Evolutionary conservation across 2,329 filamentous ascomycete genomes (phyloP).

Genomic region (Xylariaceae sp.): DNA sequence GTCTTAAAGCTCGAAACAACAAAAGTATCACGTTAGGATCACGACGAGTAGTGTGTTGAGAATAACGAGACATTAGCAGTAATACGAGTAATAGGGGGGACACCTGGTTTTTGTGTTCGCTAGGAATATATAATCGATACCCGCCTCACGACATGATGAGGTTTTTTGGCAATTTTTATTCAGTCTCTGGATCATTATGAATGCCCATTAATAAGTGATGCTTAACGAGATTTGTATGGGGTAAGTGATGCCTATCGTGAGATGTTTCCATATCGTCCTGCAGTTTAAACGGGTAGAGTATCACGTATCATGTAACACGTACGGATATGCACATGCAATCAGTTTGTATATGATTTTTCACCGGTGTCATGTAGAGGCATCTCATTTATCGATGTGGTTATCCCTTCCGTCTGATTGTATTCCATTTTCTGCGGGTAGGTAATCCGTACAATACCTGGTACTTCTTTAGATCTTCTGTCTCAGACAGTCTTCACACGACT

Average conservation of each 20-base stretch:
- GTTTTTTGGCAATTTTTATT: constrained; percentile 1
- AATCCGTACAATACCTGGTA: too few species aligned
- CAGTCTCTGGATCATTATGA: neutral
- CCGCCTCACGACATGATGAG: constrained; percentile 6
- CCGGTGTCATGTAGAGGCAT: neutral
- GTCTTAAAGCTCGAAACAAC: neutral
- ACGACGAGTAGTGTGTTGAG: neutral
- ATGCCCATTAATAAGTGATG: neutral
- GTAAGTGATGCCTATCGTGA: neutral
- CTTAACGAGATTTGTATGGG: too few species aligned
- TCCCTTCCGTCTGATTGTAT: too few species aligned
- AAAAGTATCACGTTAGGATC: neutral
- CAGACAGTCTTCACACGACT: too few species aligned
- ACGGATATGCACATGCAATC: too few species aligned
- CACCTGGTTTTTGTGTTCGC: neutral
- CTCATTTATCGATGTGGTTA: neutral
- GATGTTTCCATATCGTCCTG: neutral
- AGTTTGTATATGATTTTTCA: neutral
- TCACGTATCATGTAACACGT: too few species aligned
- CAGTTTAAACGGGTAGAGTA: too few species aligned
- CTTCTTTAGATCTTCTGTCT: too few species aligned
- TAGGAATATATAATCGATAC: constrained; percentile 16
- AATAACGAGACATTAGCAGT: neutral
- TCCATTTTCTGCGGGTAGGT: too few species aligned
- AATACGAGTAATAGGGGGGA: neutral